These are phyloP conservation scores for Penicillium crystallinum DNA, from an alignment of 495 filamentous ascomycete species.

Conservation along the genomic window DNA sequence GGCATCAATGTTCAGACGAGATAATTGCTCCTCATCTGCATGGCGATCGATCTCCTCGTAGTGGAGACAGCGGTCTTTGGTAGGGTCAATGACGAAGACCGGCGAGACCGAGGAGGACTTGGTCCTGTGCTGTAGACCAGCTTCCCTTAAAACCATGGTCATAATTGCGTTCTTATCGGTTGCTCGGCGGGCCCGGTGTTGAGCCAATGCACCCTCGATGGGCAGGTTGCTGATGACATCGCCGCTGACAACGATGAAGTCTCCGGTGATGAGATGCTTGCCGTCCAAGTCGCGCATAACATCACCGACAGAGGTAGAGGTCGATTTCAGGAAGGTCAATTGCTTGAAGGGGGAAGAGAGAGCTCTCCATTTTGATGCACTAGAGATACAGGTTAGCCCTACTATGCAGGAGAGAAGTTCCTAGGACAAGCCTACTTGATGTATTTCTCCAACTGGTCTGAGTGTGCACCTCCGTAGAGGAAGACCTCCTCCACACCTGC, in stretches of 20 bases:
- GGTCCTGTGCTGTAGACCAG: conserved; percentile 66
- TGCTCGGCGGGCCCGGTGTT: conserved; percentile 74
- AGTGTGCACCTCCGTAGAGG: conserved; percentile 85
- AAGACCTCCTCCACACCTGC: conserved; percentile 89
- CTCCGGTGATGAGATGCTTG: conserved; percentile 76
- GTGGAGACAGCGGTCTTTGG: conserved; percentile 76
- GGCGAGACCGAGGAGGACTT: conserved; percentile 69
- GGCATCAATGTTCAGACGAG: conserved; percentile 64
- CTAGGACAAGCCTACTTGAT: conserved; percentile 48
- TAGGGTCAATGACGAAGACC: conserved; percentile 80
- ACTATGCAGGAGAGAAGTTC: not conserved
- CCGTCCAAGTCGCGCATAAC: conserved; percentile 92
- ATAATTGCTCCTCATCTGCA: conserved; percentile 38
- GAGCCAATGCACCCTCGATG: conserved; percentile 70
- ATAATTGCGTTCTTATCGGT: conserved; percentile 94
- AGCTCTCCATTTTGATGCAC: conserved; percentile 63
- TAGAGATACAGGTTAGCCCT: conserved; percentile 19
- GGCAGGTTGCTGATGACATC: conserved; percentile 90
- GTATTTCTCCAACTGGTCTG: conserved; percentile 82
- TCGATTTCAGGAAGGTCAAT: conserved; percentile 80
- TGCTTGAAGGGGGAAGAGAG: conserved; percentile 76
- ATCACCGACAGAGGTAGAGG: conserved; percentile 85
- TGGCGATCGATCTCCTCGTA: conserved; percentile 70
- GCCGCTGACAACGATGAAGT: conserved; percentile 89
- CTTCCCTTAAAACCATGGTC: conserved; percentile 88